These are phyloP conservation scores for Aspergillus ellipticus DNA, from an alignment of 495 filamentous ascomycete species.

Conservation along the genomic window DNA sequence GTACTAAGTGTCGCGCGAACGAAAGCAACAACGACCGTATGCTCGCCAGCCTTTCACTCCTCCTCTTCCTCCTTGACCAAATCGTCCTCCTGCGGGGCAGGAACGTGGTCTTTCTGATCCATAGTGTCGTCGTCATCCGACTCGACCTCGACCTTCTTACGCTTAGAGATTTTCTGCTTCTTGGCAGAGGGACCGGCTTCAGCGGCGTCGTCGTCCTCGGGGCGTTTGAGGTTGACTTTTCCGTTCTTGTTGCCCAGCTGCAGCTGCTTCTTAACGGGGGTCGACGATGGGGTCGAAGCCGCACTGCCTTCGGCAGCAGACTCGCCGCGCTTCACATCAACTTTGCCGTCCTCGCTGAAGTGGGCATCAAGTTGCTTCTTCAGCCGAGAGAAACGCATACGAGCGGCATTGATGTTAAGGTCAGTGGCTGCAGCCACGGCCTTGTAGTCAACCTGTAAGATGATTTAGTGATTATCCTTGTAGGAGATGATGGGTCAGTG, in stretches of 20 bases:
- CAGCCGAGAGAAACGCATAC: slow-evolving; percentile 36
- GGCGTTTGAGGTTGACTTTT: too few species aligned
- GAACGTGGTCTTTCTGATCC: too few species aligned
- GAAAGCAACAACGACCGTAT: too few species aligned
- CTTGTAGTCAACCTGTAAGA: slow-evolving; percentile 32
- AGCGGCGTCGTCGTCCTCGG: background rate
- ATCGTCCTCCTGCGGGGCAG: too few species aligned
- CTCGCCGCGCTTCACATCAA: slow-evolving; percentile 2
- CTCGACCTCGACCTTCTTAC: background rate
- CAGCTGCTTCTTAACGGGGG: background rate
- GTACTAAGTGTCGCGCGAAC: too few species aligned
- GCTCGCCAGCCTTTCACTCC: too few species aligned
- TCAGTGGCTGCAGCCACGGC: slow-evolving; percentile 27
- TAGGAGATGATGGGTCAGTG: background rate
- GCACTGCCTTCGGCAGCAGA: background rate
- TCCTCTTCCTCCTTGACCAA: too few species aligned
- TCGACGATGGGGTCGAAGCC: background rate
- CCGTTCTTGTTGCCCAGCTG: background rate
- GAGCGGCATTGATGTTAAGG: slow-evolving; percentile 33
- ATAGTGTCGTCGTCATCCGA: background rate
- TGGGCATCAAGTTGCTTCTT: slow-evolving; percentile 27
- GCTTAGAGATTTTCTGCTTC: background rate
- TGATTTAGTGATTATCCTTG: background rate
- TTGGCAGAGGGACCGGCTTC: background rate
- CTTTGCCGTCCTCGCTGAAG: slow-evolving; percentile 9